phyloP scores from a whole-genome alignment of 78 protist genomes.

The Tieghemostelium lacteum region DNA sequence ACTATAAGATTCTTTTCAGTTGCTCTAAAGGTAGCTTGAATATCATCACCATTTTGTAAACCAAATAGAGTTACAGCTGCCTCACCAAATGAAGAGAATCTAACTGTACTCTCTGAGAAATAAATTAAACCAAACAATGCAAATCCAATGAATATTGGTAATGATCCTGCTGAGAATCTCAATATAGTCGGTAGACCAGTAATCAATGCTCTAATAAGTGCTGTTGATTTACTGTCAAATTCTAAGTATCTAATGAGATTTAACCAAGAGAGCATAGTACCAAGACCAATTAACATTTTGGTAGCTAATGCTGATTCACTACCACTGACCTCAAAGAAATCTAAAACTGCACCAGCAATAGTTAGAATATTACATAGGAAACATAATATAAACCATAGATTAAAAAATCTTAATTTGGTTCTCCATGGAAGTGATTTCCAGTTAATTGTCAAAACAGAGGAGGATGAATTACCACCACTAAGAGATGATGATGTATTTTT shows the following conservation, averaged over 20 bases:
- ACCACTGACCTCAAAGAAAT: conserved; percentile 53
- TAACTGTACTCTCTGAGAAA: conserved; percentile 43
- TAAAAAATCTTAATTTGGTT: conserved; percentile 77
- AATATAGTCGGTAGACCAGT: conserved; percentile 73
- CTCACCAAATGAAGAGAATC: conserved; percentile 76
- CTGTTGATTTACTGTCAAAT: conserved; percentile 68
- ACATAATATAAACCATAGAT: conserved; percentile 75
- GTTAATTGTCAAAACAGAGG: conserved; percentile 4
- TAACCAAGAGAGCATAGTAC: conserved; percentile 51
- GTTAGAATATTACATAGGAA: conserved; percentile 36
- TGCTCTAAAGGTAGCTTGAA: conserved; percentile 73
- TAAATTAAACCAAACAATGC: conserved; percentile 75
- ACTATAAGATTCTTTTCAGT: conserved; percentile 57
- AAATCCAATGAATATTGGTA: conserved; percentile 81
- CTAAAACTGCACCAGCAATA: conserved; percentile 36
- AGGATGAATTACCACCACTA: too few species aligned
- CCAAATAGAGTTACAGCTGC: conserved; percentile 79
- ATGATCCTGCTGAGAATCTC: conserved; percentile 73
- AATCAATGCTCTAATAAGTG: conserved; percentile 58
- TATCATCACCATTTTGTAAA: conserved; percentile 83
- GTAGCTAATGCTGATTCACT: conserved; percentile 2
- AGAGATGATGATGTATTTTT: conserved; percentile 24
- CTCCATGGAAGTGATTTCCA: conserved; percentile 59
- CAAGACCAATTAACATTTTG: conserved; percentile 42
- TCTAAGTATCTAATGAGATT: conserved; percentile 67